phyloP scores from a whole-genome alignment of 345 rosid genomes.

The Dimocarpus longan region DNA sequence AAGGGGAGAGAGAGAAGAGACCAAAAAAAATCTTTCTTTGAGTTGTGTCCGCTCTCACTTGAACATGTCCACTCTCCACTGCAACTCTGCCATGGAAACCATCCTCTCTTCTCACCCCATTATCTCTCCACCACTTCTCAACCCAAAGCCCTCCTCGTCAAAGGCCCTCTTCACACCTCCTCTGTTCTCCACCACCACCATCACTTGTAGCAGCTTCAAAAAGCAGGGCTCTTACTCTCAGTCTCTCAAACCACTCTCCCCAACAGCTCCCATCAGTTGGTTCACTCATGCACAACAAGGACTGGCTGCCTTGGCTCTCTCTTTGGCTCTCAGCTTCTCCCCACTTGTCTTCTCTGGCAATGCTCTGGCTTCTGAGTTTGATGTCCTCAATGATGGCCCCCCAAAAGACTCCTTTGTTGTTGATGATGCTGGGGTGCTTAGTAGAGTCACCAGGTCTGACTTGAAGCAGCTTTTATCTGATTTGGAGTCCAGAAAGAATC shows the following conservation, averaged over 20 bases:
- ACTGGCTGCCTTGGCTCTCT: slow-evolving; percentile 74
- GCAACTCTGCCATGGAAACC: slow-evolving; percentile 64
- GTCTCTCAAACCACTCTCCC: slow-evolving; percentile 33
- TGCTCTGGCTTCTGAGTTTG: slow-evolving; percentile 88
- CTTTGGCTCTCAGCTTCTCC: slow-evolving; percentile 76
- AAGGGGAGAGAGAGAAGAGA: slow-evolving; percentile 25
- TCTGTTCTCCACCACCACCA: slow-evolving; percentile 40
- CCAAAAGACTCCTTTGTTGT: slow-evolving; percentile 79
- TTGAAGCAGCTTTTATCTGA: slow-evolving; percentile 81
- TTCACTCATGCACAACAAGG: slow-evolving; percentile 70
- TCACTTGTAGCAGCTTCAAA: slow-evolving; percentile 41
- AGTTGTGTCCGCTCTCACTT: not conserved
- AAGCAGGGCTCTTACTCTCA: slow-evolving; percentile 35
- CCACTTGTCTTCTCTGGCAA: slow-evolving; percentile 53
- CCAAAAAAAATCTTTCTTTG: slow-evolving; percentile 4
- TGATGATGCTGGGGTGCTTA: slow-evolving; percentile 96
- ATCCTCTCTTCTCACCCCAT: slow-evolving; percentile 62
- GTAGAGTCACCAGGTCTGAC: slow-evolving; percentile 83
- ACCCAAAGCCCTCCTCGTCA: slow-evolving; percentile 43
- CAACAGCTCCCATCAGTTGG: slow-evolving; percentile 44
- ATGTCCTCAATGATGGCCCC: slow-evolving; percentile 83
- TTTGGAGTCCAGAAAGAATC: slow-evolving; percentile 87
- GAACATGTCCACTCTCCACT: slow-evolving; percentile 28
- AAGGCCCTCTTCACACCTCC: slow-evolving; percentile 38
- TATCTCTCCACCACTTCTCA: slow-evolving; percentile 50